Base-by-base conservation (phyloP, 208 protist species). In the Plasmodiophora brassicae region DNA sequence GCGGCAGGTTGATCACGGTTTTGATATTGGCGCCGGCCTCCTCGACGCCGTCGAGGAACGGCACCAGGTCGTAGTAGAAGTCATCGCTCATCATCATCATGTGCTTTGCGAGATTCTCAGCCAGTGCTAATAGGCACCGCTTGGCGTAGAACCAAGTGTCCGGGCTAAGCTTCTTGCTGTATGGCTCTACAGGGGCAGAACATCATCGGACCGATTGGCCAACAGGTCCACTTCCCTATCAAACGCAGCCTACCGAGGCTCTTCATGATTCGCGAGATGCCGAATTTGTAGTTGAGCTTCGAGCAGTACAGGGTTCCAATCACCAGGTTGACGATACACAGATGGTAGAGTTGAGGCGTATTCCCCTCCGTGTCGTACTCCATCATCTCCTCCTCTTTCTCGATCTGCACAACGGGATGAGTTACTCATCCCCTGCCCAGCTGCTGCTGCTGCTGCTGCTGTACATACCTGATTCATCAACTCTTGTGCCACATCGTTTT, bases 61-160 rank as follows among this genome's bases (percentile, higher is more conserved):
- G 85, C 45, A 97, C 87, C 54, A 98, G 96, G 50, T 98, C 96
- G 10, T 96, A 92, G 84, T 96, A 96, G 5, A 96, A 95, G 8
- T 90, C 90, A 90, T 98, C 97, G 88, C 97, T 96, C 20, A 99
- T 87, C 0, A 96, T 93, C 1, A 97, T 96, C 95, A 98, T 97
- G 90, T 98, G 96, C 92, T 98, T 98, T 22, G 96, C 95, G 22
- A 99, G 89, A 85, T 94, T 94, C 93, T 97, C 97, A 0, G 94
- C 92, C 36, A 98, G 93, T 0, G 95, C 94, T 0, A 98, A 89
- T 83, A 99, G 97, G 88, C 97, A 98, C 25, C 96, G 93, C 45
- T 92, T 92, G 1, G 89, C 78, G 54, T 92, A 92, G 72, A 78
- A 92, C 91, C 91, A 92, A 0, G 91, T 93, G 71, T 92, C 91